Evolutionary conservation across 257 asterid species (phyloP).

Genomic region (Jaltomata sinuosa): DNA sequence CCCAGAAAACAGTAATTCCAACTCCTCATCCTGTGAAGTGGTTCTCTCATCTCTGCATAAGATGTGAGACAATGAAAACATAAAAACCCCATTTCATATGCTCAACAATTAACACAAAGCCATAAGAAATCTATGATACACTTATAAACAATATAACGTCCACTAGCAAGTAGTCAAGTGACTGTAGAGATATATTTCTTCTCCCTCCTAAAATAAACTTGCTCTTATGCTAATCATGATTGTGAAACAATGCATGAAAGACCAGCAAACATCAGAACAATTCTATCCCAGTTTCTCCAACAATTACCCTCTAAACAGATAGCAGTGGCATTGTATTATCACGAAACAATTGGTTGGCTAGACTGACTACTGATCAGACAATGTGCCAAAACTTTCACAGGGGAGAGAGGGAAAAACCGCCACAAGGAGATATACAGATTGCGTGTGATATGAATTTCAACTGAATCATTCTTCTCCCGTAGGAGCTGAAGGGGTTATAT

Average conservation of each 20-base stretch:
- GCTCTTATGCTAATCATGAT: background rate
- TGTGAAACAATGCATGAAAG: background rate
- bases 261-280: background rate
- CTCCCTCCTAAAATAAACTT: background rate
- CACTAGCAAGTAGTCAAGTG: background rate
- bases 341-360: too few relatives aligned
- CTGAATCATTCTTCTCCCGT: too few relatives aligned
- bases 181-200: background rate
- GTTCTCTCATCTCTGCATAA: conserved; percentile 64
- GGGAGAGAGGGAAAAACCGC: background rate
- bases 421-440: background rate
- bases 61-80: background rate
- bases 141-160: background rate
- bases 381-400: too few relatives aligned
- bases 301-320: background rate
- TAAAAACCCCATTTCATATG: background rate
- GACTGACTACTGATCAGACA: too few relatives aligned
- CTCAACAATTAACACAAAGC: background rate
- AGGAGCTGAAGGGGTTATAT: background rate
- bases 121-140: background rate
- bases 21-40: conserved; percentile 59
- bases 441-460: too few relatives aligned
- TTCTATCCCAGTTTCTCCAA: background rate
- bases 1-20: conserved; percentile 80
- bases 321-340: background rate